Conservation (phyloP, 352 stramenopile genomes). For the Pythium guiyangense region DNA sequence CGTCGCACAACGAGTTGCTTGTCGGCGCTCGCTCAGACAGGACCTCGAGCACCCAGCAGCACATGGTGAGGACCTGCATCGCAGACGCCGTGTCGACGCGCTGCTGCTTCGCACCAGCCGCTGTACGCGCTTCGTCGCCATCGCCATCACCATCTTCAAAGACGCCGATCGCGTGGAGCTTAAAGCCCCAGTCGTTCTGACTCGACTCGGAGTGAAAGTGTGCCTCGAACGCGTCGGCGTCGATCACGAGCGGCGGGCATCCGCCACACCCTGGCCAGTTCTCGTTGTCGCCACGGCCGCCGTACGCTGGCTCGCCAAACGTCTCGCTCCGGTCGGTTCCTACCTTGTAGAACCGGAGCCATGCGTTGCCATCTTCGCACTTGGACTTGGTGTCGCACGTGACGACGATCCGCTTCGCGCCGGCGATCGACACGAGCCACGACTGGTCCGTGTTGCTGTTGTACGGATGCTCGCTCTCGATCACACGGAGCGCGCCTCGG, state of each 20-base stretch:
- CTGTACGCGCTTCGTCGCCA: neutral
- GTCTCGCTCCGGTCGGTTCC: slow-evolving; percentile 35
- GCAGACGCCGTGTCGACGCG: slow-evolving; percentile 5
- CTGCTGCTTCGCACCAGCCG: slow-evolving; percentile 1
- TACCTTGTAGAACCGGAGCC: slow-evolving; percentile 65
- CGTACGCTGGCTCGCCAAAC: slow-evolving; percentile 54
- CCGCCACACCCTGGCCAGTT: slow-evolving; percentile 79
- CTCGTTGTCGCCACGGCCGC: slow-evolving; percentile 52
- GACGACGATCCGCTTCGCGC: slow-evolving; percentile 57
- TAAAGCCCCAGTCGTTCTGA: slow-evolving; percentile 89
- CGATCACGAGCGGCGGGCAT: slow-evolving; percentile 62
- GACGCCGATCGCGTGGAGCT: slow-evolving; percentile 71
- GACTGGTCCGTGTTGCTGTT: slow-evolving; percentile 60
- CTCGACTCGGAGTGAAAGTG: slow-evolving; percentile 81
- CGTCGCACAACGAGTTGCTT: neutral
- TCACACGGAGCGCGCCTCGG: slow-evolving; percentile 37
- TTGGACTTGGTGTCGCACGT: slow-evolving; percentile 70
- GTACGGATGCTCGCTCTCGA: slow-evolving; percentile 79
- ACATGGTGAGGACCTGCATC: slow-evolving; percentile 27
- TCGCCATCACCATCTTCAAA: too few species aligned
- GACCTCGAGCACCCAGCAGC: slow-evolving; percentile 30
- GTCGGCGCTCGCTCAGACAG: slow-evolving; percentile 1
- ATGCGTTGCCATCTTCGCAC: slow-evolving; percentile 64
- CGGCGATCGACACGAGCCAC: slow-evolving; percentile 63
- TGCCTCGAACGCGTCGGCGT: slow-evolving; percentile 66